A percentile compares a stretch with the other conserved stretches of the same genome.
These are phyloP conservation scores for Ophiostoma australiae DNA, from an alignment of 2,329 filamentous ascomycete species.

Conservation along the genomic window DNA sequence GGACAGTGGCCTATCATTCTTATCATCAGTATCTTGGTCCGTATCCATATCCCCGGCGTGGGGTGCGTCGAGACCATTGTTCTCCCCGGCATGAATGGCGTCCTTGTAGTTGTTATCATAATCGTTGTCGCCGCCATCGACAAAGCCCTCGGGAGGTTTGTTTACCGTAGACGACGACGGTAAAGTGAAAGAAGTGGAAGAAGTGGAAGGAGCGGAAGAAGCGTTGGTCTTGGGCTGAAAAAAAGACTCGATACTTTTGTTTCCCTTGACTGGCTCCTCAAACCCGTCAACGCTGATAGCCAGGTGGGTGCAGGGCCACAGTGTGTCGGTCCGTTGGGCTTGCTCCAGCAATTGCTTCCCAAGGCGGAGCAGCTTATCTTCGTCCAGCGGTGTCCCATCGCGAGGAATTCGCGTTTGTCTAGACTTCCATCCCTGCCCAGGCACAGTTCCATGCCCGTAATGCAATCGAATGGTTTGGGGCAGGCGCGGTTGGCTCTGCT, in stretches of 20 bases:
- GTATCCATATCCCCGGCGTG: neutral
- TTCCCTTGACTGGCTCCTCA: conserved; percentile 78
- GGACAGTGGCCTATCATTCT: conserved; percentile 3
- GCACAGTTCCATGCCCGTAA: conserved; percentile 58
- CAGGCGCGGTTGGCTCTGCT: conserved; percentile 67
- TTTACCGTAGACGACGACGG: neutral
- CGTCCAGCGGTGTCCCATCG: conserved; percentile 63
- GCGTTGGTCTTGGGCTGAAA: conserved; percentile 38
- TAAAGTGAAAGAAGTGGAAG: neutral
- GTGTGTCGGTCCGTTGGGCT: conserved; percentile 68
- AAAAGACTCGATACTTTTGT: conserved; percentile 80
- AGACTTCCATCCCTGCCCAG: conserved; percentile 55
- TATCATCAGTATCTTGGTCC: neutral
- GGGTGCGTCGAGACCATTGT: neutral
- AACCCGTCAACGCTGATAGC: conserved; percentile 88
- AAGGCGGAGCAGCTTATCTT: conserved; percentile 66
- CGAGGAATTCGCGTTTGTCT: conserved; percentile 71
- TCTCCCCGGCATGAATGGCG: neutral
- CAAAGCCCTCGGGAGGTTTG: neutral
- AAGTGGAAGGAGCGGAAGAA: neutral
- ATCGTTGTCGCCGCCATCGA: neutral
- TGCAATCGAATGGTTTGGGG: conserved; percentile 84
- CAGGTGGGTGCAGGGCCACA: conserved; percentile 90
- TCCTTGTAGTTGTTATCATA: neutral
- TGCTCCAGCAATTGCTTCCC: conserved; percentile 73